Evolutionary conservation across 495 filamentous ascomycete species (phyloP).

Genomic region (Diplogelasinospora grovesii): DNA sequence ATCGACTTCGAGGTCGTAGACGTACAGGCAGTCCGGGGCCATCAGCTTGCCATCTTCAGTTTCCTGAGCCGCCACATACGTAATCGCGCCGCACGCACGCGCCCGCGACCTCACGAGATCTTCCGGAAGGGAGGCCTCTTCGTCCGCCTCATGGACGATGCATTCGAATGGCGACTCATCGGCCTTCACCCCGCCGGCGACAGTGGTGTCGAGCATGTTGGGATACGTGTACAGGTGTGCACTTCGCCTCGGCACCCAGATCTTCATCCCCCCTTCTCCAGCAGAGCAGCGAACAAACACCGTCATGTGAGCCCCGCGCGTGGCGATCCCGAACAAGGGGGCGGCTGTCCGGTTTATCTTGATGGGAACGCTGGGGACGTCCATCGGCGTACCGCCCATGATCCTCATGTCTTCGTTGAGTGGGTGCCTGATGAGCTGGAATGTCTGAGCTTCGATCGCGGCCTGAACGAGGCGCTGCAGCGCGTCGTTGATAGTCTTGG

Average conservation of each 20-base stretch:
- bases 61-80: too few species aligned
- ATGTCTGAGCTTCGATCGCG: too few species aligned
- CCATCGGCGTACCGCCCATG: too few species aligned
- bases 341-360: too few species aligned
- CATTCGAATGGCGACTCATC: slow-evolving; percentile 39
- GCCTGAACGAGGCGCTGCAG: too few species aligned
- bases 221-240: slow-evolving; percentile 43
- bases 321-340: slow-evolving; percentile 44
- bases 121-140: slow-evolving; percentile 44
- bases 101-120: slow-evolving; percentile 24
- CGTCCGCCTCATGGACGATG: slow-evolving; percentile 46
- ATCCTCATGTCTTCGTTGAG: too few species aligned
- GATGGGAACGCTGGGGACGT: too few species aligned
- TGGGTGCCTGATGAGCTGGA: too few species aligned
- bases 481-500: too few species aligned
- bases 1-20: slow-evolving; percentile 1
- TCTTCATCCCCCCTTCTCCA: slow-evolving; percentile 22
- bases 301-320: slow-evolving; percentile 43
- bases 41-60: too few species aligned
- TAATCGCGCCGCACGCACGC: slow-evolving; percentile 31
- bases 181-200: slow-evolving; percentile 46
- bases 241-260: slow-evolving; percentile 49
- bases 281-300: slow-evolving; percentile 38
- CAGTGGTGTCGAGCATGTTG: slow-evolving; percentile 48
- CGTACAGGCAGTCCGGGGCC: too few species aligned